Conservation (phyloP, 306 rosid species). For the Malus orientalis region DNA sequence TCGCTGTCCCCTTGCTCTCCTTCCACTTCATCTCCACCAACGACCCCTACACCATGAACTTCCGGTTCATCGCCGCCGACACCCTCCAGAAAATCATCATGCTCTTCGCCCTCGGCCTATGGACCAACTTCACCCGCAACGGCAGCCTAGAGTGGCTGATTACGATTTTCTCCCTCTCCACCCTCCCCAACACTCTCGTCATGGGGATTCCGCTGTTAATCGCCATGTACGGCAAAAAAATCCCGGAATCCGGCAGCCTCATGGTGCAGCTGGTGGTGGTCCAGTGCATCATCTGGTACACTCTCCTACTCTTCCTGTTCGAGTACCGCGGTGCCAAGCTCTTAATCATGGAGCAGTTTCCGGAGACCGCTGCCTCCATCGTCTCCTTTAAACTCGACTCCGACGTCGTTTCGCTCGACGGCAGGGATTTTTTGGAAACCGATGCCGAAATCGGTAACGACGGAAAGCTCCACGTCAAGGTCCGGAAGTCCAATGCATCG, state of each 20-base stretch:
- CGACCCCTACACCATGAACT: slow-evolving; percentile 77
- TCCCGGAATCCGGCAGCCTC: slow-evolving; percentile 46
- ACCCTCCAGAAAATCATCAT: slow-evolving; percentile 88
- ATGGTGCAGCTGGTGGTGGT: slow-evolving; percentile 94
- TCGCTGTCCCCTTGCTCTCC: slow-evolving; percentile 89
- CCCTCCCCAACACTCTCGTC: slow-evolving; percentile 84
- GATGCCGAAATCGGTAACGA: slow-evolving; percentile 89
- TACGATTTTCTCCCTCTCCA: slow-evolving; percentile 87
- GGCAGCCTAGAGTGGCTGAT: slow-evolving; percentile 97
- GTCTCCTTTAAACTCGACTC: slow-evolving; percentile 94
- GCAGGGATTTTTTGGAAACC: slow-evolving; percentile 78
- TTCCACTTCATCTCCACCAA: slow-evolving; percentile 85
- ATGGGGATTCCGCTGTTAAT: slow-evolving; percentile 89
- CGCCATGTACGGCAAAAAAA: slow-evolving; percentile 62
- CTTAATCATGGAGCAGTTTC: slow-evolving; percentile 92
- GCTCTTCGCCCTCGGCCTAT: slow-evolving; percentile 47
- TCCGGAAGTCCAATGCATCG: slow-evolving; percentile 80
- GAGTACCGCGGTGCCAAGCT: slow-evolving; percentile 94
- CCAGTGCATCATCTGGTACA: slow-evolving; percentile 97
- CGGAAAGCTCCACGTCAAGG: slow-evolving; percentile 88
- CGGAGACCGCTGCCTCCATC: slow-evolving; percentile 92
- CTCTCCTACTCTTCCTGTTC: slow-evolving; percentile 75
- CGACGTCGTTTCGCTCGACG: slow-evolving; percentile 92
- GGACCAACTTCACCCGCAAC: slow-evolving; percentile 73
- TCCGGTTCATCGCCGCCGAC: slow-evolving; percentile 95